Base-by-base conservation (phyloP, 2,329 filamentous ascomycete species). In the Penicillium sp. region DNA sequence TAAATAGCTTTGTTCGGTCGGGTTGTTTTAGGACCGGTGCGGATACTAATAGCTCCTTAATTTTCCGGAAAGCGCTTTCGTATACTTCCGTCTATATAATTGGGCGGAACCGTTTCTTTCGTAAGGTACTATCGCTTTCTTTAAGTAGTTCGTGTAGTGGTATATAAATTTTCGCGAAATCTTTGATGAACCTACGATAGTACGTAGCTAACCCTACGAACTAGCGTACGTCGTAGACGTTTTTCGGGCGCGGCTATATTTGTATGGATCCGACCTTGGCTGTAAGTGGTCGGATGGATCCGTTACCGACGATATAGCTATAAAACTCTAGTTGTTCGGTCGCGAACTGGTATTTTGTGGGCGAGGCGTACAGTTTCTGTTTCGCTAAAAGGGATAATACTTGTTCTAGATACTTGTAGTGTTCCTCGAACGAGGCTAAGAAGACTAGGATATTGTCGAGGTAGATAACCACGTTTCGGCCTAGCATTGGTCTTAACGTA, bases 361-460 rank as follows among this genome's bases (percentile, higher is more conserved):
- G 35, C 12, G 26, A 30, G 5, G n/a, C 14, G 5, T 50, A 44
- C 25, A 50, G 11, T n/a, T 50, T 5, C 5, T 38, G 5, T 1
- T 44, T 7, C 2, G 9, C 0, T n/a, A 55, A 10, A 1, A 17
- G 19, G 7, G n/a, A 3, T 0, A 50, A 22, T 1, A 35, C 33
- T 10, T 42, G 1, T 14, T 33, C 8, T 9, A 55, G 25, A 7
- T 55, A 28, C 5, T 31, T 3, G 2, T 30, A 33, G 25, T 55
- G n/a, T 6, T 55, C 46, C 5, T 55, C 33, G 2, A 40, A 12
- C 1, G 5, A 30, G 5, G 22, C 26, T 10, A 11, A 55, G 14
- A 43, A 55, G 14, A 55, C 44, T 6, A 55, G 40, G 31, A 55
- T 55, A 45, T 55, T 3, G 11, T 50, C 30, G 3, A 50, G 14